Evolutionary conservation across 768 basidiomycete species (phyloP).

Genomic region (Lyophyllum decastes): DNA sequence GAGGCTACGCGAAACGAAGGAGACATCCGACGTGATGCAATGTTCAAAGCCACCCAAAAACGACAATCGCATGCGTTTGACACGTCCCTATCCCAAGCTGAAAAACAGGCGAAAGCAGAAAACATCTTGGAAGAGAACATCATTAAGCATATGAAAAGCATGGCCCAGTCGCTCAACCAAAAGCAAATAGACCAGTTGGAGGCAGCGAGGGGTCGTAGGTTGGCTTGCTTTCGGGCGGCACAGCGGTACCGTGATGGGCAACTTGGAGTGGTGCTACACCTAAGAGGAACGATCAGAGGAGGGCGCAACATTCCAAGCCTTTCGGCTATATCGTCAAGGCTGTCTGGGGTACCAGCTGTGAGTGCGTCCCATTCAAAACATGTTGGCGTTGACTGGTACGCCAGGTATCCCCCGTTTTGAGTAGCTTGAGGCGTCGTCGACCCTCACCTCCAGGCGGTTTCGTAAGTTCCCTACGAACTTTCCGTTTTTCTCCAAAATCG

Average conservation of each 20-base stretch:
- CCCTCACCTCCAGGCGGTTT: conserved; percentile 3
- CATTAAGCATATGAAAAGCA: not conserved
- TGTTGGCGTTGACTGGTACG: no score
- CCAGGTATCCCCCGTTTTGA: not conserved
- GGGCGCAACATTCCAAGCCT: not conserved
- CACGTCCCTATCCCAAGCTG: not conserved
- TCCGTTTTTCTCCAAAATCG: not conserved
- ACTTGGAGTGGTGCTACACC: not conserved
- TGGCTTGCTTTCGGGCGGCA: not conserved
- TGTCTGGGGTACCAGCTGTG: no score
- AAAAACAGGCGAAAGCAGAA: not conserved
- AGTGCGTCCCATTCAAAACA: no score
- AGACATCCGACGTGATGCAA: not conserved
- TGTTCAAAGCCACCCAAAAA: not conserved
- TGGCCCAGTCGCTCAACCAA: not conserved
- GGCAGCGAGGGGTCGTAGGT: not conserved
- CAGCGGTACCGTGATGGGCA: conserved; percentile 1
- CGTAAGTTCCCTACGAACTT: not conserved
- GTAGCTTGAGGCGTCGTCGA: not conserved
- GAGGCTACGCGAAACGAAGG: not conserved
- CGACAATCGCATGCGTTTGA: not conserved
- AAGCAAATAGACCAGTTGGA: not conserved
- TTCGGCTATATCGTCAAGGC: not conserved
- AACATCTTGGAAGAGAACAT: not conserved
- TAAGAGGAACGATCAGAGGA: no score